Conservation (phyloP, 441 rosid species). For the Corymbia citriodora region DNA sequence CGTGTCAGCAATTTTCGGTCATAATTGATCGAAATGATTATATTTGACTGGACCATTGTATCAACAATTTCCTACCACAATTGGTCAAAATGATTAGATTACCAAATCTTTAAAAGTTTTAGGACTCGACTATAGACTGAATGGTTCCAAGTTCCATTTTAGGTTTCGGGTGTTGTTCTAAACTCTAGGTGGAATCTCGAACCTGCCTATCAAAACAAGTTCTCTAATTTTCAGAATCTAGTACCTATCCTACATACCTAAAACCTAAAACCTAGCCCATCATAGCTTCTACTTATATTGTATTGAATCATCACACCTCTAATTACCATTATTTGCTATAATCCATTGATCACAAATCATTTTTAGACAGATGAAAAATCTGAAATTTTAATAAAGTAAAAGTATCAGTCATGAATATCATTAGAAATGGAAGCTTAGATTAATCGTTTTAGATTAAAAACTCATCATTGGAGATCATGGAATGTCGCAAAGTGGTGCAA, state of each 20-base stretch:
- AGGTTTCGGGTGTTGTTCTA: fast-evolving
- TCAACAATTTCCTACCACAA: no score
- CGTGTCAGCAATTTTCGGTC: fast-evolving
- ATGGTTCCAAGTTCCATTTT: background rate
- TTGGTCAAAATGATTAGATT: background rate
- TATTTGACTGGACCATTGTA: no score
- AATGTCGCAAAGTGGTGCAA: background rate
- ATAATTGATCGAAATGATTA: no score
- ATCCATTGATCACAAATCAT: no score
- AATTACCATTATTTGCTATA: background rate
- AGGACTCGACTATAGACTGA: background rate
- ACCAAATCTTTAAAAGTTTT: background rate
- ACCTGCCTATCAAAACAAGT: no score
- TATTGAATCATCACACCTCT: background rate
- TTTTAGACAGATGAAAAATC: no score
- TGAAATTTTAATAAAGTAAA: no score
- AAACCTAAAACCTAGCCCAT: fast-evolving
- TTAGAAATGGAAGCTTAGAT: no score
- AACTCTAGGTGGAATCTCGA: background rate
- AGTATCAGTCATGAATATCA: fast-evolving
- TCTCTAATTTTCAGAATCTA: no score
- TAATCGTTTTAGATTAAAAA: no score
- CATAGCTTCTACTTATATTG: background rate
- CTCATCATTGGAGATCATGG: background rate
- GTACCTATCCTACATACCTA: background rate